Evolutionary conservation across 805 yeast species (phyloP).

Genomic region (Sporopachydermia quercuum): DNA sequence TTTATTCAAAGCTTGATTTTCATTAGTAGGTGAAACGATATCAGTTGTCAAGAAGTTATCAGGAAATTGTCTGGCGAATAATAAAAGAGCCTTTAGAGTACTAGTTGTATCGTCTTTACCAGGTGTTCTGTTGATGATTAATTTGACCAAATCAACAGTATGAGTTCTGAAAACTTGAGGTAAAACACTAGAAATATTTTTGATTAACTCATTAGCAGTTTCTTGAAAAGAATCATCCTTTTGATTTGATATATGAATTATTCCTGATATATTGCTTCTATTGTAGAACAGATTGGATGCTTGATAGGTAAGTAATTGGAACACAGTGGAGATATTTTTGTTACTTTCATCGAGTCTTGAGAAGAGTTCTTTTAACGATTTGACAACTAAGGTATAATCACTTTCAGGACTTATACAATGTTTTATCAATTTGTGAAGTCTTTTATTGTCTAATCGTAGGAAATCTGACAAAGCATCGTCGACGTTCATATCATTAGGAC

Average conservation of each 20-base stretch:
- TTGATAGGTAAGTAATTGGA: constrained; percentile 47
- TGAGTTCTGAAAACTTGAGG: constrained; percentile 57
- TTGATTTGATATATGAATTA: constrained; percentile 33
- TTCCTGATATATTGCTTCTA: constrained; percentile 41
- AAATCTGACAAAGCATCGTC: constrained; percentile 37
- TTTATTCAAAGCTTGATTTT: not conserved
- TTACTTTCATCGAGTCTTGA: constrained; percentile 31
- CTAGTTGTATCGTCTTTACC: constrained; percentile 17
- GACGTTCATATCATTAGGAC: constrained; percentile 39
- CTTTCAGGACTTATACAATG: constrained; percentile 40
- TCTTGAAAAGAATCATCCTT: constrained; percentile 15
- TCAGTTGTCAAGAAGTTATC: constrained; percentile 15
- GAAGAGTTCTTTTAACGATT: constrained; percentile 48
- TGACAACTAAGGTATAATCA: constrained; percentile 43
- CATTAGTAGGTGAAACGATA: not conserved
- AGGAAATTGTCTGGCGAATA: constrained; percentile 37
- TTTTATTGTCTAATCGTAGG: constrained; percentile 37
- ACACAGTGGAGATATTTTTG: constrained; percentile 22
- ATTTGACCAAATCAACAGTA: constrained; percentile 30
- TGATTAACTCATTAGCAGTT: constrained; percentile 38
- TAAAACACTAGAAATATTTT: constrained; percentile 38
- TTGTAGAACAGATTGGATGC: constrained; percentile 48
- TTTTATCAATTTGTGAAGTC: constrained; percentile 41
- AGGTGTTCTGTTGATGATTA: constrained; percentile 19
- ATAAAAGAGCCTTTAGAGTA: constrained; percentile 44